phyloP scores from a whole-genome alignment of 1,284 basidiomycete species.

The Pseudozyma flocculosa region DNA sequence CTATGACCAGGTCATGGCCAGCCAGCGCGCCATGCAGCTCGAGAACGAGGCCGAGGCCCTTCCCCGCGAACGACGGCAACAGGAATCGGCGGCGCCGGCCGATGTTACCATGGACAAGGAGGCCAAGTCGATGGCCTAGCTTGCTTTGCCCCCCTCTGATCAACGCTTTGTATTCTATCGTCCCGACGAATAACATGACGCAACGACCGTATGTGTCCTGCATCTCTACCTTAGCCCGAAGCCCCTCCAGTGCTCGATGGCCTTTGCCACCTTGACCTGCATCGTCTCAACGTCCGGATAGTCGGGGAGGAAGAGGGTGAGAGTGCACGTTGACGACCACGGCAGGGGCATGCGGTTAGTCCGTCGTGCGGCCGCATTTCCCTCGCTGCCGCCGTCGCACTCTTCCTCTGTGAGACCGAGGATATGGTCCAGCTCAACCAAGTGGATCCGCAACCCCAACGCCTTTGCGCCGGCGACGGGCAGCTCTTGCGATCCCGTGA shows the following conservation, averaged over 20 bases:
- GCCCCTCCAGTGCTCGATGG: constrained; percentile 39
- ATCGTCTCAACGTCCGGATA: constrained; percentile 15
- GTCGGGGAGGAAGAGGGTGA: constrained; percentile 39
- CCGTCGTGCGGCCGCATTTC: neutral
- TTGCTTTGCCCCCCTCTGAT: too few relatives aligned
- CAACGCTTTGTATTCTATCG: too few relatives aligned
- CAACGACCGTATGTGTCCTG: too few relatives aligned
- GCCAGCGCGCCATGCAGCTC: too few relatives aligned
- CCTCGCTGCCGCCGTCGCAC: neutral
- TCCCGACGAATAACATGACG: too few relatives aligned
- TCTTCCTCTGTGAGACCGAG: neutral
- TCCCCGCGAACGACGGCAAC: too few relatives aligned
- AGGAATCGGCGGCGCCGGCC: too few relatives aligned
- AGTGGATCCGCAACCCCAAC: constrained; percentile 36
- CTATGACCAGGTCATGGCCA: too few relatives aligned
- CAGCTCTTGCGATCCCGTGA: constrained; percentile 42
- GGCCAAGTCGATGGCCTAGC: too few relatives aligned
- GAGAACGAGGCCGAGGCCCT: too few relatives aligned
- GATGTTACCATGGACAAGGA: too few relatives aligned
- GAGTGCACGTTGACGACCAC: constrained; percentile 46
- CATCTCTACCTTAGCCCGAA: constrained; percentile 39
- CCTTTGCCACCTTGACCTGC: constrained; percentile 26
- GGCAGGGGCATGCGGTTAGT: constrained; percentile 30
- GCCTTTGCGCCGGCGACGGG: constrained; percentile 31
- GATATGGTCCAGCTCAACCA: constrained; percentile 9